phyloP scores from a whole-genome alignment of 2,329 filamentous ascomycete genomes.

The Xylaria arbuscula region DNA sequence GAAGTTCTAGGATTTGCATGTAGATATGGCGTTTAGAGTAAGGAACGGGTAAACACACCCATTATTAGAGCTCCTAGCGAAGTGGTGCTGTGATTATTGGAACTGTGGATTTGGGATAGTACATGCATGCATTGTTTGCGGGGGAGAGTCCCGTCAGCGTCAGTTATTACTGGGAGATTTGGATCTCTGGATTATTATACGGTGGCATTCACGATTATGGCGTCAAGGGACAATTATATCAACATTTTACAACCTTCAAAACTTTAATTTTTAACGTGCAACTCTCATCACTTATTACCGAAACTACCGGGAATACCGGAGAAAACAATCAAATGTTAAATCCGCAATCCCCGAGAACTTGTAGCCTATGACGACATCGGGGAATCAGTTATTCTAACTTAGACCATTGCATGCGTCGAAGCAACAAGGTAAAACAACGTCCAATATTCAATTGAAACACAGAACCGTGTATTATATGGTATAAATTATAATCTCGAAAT shows the following conservation, averaged over 20 bases:
- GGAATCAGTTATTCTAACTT: not conserved
- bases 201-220: conserved; percentile 21
- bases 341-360: conserved; percentile 18
- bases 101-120: conserved; percentile 6
- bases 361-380: conserved; percentile 28
- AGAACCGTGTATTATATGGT: not conserved
- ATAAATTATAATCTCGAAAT: not conserved
- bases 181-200: conserved; percentile 11
- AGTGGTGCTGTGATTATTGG: not conserved
- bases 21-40: not conserved
- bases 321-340: not conserved
- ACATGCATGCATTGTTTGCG: not conserved
- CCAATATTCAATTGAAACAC: not conserved
- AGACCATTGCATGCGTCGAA: conserved; percentile 2
- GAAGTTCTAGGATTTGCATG: conserved; percentile 61
- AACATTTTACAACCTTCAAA: not conserved
- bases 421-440: not conserved
- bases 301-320: conserved; percentile 22
- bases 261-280: not conserved
- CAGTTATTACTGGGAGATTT: conserved; percentile 5
- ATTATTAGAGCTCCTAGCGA: not conserved
- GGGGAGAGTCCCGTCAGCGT: not conserved
- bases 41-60: not conserved
- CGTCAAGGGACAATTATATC: conserved; percentile 2
- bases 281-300: not conserved